These are phyloP conservation scores for Rhynchospora tenuis DNA, from an alignment of 176 grass and related monocot genomes.

Conservation along the genomic window DNA sequence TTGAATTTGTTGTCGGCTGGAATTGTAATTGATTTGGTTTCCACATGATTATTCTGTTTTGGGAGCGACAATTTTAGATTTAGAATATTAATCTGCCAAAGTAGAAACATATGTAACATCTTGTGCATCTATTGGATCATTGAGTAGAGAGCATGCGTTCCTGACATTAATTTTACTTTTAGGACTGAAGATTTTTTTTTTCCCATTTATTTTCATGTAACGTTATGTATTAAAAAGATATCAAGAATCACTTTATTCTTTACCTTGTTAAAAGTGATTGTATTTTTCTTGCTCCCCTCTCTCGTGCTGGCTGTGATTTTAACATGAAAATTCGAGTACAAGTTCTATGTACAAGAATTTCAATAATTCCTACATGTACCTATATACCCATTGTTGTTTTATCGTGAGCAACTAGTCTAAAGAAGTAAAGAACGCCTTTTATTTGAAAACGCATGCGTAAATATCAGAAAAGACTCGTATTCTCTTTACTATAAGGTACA, in stretches of 20 bases:
- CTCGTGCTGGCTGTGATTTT: no score
- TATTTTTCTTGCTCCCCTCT: no score
- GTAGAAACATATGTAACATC: background rate
- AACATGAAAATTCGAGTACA: no score
- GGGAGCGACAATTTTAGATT: slow-evolving; percentile 6
- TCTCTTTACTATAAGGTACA: no score
- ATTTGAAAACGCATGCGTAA: no score
- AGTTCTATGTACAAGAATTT: no score
- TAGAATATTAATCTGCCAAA: background rate
- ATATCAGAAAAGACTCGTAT: no score
- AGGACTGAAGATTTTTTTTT: background rate
- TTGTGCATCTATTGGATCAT: slow-evolving; percentile 11
- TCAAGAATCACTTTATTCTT: no score
- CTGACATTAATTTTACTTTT: background rate
- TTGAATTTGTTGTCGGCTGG: slow-evolving; percentile 20
- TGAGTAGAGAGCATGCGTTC: background rate
- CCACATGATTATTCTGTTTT: slow-evolving; percentile 13
- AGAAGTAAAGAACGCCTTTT: no score
- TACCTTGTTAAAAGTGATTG: background rate
- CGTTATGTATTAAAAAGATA: background rate
- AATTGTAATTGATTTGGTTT: slow-evolving; percentile 25
- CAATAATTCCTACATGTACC: no score
- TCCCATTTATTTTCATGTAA: background rate
- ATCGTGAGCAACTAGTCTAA: background rate
- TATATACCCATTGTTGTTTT: no score